A percentile compares a stretch with the other conserved stretches of the same genome.
Evolutionary conservation across 2,329 filamentous ascomycete genomes (phyloP).

Genomic region (Paecilomyces niveus): DNA sequence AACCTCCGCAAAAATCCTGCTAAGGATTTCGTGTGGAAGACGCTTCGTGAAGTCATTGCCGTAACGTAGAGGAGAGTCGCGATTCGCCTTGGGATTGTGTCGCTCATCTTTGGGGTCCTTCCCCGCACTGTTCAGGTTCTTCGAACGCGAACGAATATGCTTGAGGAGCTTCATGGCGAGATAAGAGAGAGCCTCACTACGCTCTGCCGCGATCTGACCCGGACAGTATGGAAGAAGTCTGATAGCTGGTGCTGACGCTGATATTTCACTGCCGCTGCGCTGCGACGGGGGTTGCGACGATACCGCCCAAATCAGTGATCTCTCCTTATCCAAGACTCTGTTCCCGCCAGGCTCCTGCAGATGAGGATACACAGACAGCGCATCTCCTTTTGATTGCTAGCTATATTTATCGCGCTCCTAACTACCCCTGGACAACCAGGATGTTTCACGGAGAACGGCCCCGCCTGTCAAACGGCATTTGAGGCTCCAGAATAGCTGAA

Average conservation of each 20-base stretch:
- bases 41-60: slow-evolving; percentile 35
- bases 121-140: not conserved
- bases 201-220: not conserved
- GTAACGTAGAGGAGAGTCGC: not conserved
- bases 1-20: slow-evolving; percentile 70
- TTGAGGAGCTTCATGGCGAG: not conserved
- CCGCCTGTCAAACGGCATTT: not conserved
- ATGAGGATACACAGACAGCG: not conserved
- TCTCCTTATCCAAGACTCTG: not conserved
- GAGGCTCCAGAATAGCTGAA: not conserved
- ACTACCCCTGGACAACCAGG: not conserved
- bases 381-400: not conserved
- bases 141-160: not conserved
- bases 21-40: slow-evolving; percentile 63
- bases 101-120: not conserved
- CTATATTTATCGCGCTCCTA: not conserved
- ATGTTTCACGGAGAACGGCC: not conserved
- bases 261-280: not conserved
- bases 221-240: not conserved
- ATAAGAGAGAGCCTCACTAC: not conserved
- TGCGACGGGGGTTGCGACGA: not conserved
- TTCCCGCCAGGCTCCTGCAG: not conserved
- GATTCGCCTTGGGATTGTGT: not conserved
- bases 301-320: not conserved
- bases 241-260: not conserved